Evolutionary conservation across 1,284 basidiomycete genomes (phyloP), one percentile per base, ranked within the genome.

Genomic region (Erythrobasidium hasegawianum): DNA sequence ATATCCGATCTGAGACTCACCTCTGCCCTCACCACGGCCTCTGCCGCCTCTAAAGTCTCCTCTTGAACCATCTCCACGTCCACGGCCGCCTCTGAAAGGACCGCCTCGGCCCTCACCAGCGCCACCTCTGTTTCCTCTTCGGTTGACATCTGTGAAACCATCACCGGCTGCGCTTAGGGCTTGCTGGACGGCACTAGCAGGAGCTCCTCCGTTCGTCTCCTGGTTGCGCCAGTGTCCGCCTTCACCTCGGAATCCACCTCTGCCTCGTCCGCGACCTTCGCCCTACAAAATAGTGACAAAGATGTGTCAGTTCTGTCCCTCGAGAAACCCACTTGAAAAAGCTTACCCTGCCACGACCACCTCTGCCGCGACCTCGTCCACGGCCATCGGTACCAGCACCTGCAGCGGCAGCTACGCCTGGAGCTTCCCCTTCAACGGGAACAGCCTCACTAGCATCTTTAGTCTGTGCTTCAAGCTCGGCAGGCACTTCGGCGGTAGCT

Each of bases 31-130:
- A 10, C 54, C 56, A 67, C 71, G 49, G 62, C 61, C 14, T 57
- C 61, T 1, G 64, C 71, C 41, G 66, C 70, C 58, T 67, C 52
- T 38, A 62, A 68, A 61, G 22, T 50, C 50, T 1, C 61, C 40
- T 57, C 61, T 56, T n/a, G 41, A 43, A 7, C 58, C 58, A 29
- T 53, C 49, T 10, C 59, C 50, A 18, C 41, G 20, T 54, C 39
- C 59, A 38, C 59, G 26, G 13, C 52, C 50, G 38, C 59, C 49
- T 40, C 59, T 49, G 20, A 20, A 14, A n/a, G n/a, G n/a, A 26
- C 33, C 18, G 29, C 50, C 52, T 14, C 61, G 39, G 22, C 61
- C 27, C 1, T 43, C 54, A 55, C 61, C 13, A 22, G 29, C 26
- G n/a, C 49, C 43, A 47, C 43, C 43, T n/a, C 43, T n/a, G 16